These are phyloP conservation scores for Plasmodium gonderi DNA, from an alignment of 169 alveolate genomes.

Conservation along the genomic window DNA sequence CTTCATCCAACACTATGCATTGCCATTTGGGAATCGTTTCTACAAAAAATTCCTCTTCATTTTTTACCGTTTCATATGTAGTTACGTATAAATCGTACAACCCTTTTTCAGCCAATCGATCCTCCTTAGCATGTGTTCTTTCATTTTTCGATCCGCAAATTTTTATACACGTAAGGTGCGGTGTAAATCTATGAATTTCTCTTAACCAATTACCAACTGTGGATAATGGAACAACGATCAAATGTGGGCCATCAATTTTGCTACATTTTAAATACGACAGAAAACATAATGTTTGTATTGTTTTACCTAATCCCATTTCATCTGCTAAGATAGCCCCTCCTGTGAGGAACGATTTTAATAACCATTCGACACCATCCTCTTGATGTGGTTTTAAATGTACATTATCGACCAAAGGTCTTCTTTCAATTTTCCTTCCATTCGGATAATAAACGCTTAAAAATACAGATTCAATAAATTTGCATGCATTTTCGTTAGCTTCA, in stretches of 20 bases:
- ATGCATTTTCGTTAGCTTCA: conserved; percentile 82
- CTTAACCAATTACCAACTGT: conserved; percentile 97
- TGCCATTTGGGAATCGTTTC: conserved; percentile 93
- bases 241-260: conserved; percentile 92
- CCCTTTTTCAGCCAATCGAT: conserved; percentile 88
- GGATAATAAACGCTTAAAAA: conserved; percentile 82
- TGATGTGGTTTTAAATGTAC: conserved; percentile 91
- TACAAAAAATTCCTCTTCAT: conserved; percentile 91
- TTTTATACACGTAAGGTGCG: conserved; percentile 89
- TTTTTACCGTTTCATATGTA: conserved; percentile 93
- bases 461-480: conserved; percentile 82
- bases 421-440: conserved; percentile 83
- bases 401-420: conserved; percentile 87
- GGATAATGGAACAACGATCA: conserved; percentile 95
- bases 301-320: conserved; percentile 95
- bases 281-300: conserved; percentile 92
- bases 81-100: conserved; percentile 91
- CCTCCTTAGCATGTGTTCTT: conserved; percentile 89
- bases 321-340: conserved; percentile 94
- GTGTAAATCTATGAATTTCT: conserved; percentile 92
- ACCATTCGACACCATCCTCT: conserved; percentile 93
- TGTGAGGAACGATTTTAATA: conserved; percentile 86
- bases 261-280: conserved; percentile 86
- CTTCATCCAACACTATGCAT: conserved; percentile 98
- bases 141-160: conserved; percentile 91